phyloP scores from a whole-genome alignment of 805 yeast genomes.

The Kluyveromyces nonfermentans region DNA sequence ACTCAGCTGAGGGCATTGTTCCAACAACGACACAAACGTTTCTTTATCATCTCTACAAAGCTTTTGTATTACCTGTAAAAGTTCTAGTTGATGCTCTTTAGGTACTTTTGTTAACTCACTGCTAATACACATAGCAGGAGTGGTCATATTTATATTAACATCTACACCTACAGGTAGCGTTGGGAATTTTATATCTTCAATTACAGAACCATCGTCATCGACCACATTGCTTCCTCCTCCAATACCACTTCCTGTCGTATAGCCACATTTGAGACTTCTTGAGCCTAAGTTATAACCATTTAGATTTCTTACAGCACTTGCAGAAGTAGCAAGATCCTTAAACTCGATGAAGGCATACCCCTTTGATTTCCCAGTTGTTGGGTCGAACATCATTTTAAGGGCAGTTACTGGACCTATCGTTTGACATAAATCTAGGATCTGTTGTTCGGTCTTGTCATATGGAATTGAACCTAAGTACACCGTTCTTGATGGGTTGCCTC shows the following conservation, averaged over 20 bases:
- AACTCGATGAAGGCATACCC: conserved; percentile 87
- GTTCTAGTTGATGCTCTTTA: conserved; percentile 19
- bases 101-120: conserved; percentile 22
- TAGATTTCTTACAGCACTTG: conserved; percentile 82
- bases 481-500: conserved; percentile 27
- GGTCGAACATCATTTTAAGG: conserved; percentile 72
- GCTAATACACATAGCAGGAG: conserved; percentile 31
- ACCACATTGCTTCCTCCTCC: conserved; percentile 4
- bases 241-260: conserved; percentile 44
- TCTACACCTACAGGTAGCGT: conserved; percentile 48
- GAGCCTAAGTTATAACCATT: conserved; percentile 70
- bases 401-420: conserved; percentile 83
- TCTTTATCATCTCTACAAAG: conserved; percentile 51
- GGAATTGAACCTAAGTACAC: conserved; percentile 85
- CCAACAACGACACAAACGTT: conserved; percentile 49
- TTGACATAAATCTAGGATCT: conserved; percentile 72
- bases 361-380: conserved; percentile 80
- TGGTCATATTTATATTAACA: conserved; percentile 31
- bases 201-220: conserved; percentile 3
- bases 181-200: conserved; percentile 26
- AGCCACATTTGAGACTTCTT: conserved; percentile 65
- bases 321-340: conserved; percentile 75
- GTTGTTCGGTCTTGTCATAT: conserved; percentile 89
- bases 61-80: conserved; percentile 32
- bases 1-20: conserved; percentile 69